Evolutionary conservation across 345 rosid genomes (phyloP).

Genomic region (Raphanus sativus): DNA sequence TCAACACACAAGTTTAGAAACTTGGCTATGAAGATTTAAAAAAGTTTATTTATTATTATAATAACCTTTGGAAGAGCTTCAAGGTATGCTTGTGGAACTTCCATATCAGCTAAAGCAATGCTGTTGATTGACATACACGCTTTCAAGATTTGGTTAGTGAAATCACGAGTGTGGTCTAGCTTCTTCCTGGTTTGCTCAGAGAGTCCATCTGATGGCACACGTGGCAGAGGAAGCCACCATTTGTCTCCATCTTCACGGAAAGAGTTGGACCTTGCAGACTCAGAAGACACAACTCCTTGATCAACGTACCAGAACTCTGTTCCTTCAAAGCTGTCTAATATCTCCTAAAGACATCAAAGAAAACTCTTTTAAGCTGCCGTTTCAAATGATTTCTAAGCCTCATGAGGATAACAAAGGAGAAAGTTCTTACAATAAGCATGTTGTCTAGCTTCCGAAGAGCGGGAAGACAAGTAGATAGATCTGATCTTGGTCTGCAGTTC

Average conservation of each 20-base stretch:
- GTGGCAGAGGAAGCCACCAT: constrained; percentile 99
- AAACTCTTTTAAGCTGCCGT: too few species aligned
- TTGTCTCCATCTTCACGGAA: constrained; percentile 86
- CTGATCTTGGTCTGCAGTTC: constrained; percentile 94
- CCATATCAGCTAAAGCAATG: constrained; percentile 78
- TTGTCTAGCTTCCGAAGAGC: constrained; percentile 87
- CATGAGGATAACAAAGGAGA: not conserved
- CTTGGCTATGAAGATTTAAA: not conserved
- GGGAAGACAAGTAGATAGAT: constrained; percentile 80
- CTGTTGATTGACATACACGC: constrained; percentile 94
- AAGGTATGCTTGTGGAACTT: constrained; percentile 77
- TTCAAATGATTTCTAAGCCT: too few species aligned
- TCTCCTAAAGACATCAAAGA: constrained; percentile 51
- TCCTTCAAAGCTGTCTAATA: constrained; percentile 68
- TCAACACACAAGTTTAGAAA: not conserved
- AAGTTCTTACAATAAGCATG: constrained; percentile 87
- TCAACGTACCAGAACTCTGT: constrained; percentile 96
- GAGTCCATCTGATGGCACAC: constrained; percentile 83
- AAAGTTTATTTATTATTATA: not conserved
- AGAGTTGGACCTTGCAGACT: constrained; percentile 73
- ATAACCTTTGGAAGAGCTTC: constrained; percentile 83
- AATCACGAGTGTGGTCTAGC: constrained; percentile 71
- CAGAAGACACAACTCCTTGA: constrained; percentile 77
- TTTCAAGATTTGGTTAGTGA: constrained; percentile 85
- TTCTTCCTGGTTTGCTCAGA: constrained; percentile 70